Conservation (phyloP, 148 eudicot genomes). For the Rhododendron henanense region DNA sequence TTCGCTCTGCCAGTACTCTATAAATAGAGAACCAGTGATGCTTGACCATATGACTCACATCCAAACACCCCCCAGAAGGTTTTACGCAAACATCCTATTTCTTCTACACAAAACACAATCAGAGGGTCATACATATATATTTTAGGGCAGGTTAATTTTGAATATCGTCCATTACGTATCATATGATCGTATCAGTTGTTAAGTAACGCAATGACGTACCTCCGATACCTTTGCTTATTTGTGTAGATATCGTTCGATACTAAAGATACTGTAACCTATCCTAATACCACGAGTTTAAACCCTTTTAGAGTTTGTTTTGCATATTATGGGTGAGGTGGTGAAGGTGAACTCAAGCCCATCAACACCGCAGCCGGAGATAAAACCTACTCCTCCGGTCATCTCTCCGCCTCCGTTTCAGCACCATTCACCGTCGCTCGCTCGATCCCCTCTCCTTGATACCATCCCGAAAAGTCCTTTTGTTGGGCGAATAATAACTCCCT, state of each 20-base stretch:
- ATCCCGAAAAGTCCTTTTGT: conserved; percentile 40
- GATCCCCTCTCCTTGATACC: background rate
- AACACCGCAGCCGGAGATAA: background rate
- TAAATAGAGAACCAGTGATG: background rate
- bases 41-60: no score
- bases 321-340: background rate
- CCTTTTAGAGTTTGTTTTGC: no score
- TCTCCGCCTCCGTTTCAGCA: conserved; percentile 4
- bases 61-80: background rate
- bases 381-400: background rate
- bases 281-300: no score
- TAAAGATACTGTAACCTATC: no score
- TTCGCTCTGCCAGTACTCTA: background rate
- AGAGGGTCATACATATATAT: background rate
- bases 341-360: background rate
- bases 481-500: conserved; percentile 24
- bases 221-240: no score
- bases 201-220: no score
- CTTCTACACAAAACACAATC: background rate
- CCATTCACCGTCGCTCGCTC: background rate
- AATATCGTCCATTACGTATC: background rate
- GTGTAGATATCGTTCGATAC: no score
- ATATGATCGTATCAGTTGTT: no score
- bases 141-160: background rate
- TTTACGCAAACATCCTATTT: background rate